A percentile compares a stretch with the other conserved stretches of the same genome.
Evolutionary conservation across 192 early-diverging fungal species (phyloP).

Genomic region (Coemansia umbellata): DNA sequence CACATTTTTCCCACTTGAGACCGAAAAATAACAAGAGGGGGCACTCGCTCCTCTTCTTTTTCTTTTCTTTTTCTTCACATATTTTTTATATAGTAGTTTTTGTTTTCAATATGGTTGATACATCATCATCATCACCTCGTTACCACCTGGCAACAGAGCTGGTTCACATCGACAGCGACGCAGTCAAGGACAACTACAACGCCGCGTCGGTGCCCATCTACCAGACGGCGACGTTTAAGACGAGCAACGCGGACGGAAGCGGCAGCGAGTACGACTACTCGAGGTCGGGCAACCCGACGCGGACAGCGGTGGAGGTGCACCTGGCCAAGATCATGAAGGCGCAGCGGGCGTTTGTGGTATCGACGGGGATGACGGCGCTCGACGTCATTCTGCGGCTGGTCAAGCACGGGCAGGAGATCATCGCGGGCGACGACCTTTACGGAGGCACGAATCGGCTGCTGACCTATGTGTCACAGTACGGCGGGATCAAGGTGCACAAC

Average conservation of each 20-base stretch:
- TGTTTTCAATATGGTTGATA: slow-evolving; percentile 8
- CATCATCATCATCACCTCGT: slow-evolving; percentile 8
- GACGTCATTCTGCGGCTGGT: slow-evolving; percentile 90
- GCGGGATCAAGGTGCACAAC: slow-evolving; percentile 81
- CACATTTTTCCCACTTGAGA: too few relatives aligned
- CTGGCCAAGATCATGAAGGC: slow-evolving; percentile 93
- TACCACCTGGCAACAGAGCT: slow-evolving; percentile 76
- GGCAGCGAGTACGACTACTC: slow-evolving; percentile 93
- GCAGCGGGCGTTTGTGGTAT: slow-evolving; percentile 77
- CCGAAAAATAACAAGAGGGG: too few relatives aligned
- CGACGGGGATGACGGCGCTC: slow-evolving; percentile 90
- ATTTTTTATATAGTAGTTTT: not conserved
- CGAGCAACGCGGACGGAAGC: slow-evolving; percentile 69
- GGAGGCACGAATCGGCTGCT: slow-evolving; percentile 95
- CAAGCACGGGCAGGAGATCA: slow-evolving; percentile 82
- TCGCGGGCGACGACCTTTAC: slow-evolving; percentile 95
- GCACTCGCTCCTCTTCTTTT: too few relatives aligned
- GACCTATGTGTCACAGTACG: slow-evolving; percentile 73
- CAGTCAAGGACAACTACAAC: slow-evolving; percentile 79
- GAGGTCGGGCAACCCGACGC: slow-evolving; percentile 95
- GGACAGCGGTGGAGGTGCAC: slow-evolving; percentile 87
- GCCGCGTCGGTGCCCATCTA: slow-evolving; percentile 94
- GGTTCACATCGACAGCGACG: slow-evolving; percentile 66
- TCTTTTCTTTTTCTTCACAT: not conserved
- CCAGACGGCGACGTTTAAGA: slow-evolving; percentile 97